Percentiles rank a stretch among this genome's conserved stretches.
phyloP scores from a whole-genome alignment of 1,284 basidiomycete species.

The Cutaneotrichosporon sp. region DNA sequence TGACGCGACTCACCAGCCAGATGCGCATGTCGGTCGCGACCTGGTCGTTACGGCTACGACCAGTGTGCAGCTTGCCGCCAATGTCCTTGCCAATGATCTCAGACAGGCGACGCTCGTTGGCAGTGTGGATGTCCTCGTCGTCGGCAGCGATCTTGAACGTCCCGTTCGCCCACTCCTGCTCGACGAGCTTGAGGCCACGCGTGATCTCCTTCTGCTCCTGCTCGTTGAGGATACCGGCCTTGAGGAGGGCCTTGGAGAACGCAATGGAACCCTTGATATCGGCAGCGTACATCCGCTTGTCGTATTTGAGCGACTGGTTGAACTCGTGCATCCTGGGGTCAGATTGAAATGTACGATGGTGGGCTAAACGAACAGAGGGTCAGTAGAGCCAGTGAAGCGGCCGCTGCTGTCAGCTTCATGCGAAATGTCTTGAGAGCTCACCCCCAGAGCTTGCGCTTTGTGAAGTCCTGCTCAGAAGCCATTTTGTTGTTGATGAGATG shows the following conservation, averaged over 20 bases:
- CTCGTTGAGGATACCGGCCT: conserved; percentile 73
- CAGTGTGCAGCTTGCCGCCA: conserved; percentile 92
- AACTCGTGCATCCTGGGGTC: conserved; percentile 81
- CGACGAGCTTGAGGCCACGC: conserved; percentile 73
- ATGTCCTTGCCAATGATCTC: conserved; percentile 84
- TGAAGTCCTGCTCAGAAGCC: conserved; percentile 43
- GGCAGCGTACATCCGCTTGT: conserved; percentile 86
- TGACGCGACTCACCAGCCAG: conserved; percentile 62
- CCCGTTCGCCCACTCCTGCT: conserved; percentile 78
- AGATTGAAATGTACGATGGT: not conserved
- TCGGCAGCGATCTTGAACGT: conserved; percentile 74
- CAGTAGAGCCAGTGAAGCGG: conserved; percentile 46
- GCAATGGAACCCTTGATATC: conserved; percentile 95
- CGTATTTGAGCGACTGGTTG: conserved; percentile 93
- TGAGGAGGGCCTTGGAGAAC: conserved; percentile 81
- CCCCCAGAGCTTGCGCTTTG: conserved; percentile 54
- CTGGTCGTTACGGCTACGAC: conserved; percentile 94
- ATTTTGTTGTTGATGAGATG: conserved; percentile 18
- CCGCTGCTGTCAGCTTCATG: conserved; percentile 23
- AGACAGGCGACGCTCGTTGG: conserved; percentile 90
- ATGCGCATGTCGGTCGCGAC: conserved; percentile 97
- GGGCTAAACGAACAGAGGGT: conserved; percentile 69
- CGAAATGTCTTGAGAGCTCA: conserved; percentile 22
- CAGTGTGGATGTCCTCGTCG: conserved; percentile 99
- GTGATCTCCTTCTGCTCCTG: conserved; percentile 74